A percentile compares a stretch with the other conserved stretches of the same genome.
Conservation (phyloP, 768 basidiomycete genomes). For the Ramaria sp. region DNA sequence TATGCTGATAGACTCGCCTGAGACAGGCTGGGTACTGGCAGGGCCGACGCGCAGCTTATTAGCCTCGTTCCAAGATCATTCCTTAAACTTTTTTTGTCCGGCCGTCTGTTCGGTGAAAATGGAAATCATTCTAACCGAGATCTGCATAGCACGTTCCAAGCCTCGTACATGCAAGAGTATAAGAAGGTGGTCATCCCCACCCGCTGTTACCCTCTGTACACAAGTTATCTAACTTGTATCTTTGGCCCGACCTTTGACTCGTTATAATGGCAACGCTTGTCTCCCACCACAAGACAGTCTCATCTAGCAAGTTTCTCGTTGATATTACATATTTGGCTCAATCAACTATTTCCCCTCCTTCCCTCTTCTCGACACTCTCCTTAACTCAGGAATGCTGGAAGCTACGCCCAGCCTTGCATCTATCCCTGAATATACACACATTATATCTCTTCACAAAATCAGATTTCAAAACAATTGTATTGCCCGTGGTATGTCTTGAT, state of each 20-base stretch:
- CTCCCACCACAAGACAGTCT: neutral
- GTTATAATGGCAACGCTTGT: neutral
- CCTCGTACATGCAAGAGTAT: neutral
- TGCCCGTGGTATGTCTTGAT: constrained; percentile 16
- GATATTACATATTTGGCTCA: neutral
- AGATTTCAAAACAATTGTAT: constrained; percentile 16
- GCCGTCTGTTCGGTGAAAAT: constrained; percentile 1
- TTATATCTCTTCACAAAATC: constrained; percentile 18
- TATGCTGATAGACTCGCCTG: neutral
- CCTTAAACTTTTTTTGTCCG: neutral
- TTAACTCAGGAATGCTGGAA: neutral
- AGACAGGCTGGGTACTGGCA: neutral
- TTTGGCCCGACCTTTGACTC: neutral
- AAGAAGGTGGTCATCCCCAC: neutral
- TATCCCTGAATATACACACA: constrained; percentile 5
- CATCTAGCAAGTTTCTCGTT: neutral
- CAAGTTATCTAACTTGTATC: neutral
- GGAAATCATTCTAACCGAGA: constrained; percentile 4
- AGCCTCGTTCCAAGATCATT: constrained; percentile 6
- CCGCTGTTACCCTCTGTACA: neutral
- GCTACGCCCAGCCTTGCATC: neutral
- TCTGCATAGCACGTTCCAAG: neutral
- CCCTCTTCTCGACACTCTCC: neutral
- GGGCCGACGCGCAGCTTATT: neutral
- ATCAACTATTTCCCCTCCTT: neutral